phyloP scores from a whole-genome alignment of 495 filamentous ascomycete genomes.

The Podospora appendiculata region DNA sequence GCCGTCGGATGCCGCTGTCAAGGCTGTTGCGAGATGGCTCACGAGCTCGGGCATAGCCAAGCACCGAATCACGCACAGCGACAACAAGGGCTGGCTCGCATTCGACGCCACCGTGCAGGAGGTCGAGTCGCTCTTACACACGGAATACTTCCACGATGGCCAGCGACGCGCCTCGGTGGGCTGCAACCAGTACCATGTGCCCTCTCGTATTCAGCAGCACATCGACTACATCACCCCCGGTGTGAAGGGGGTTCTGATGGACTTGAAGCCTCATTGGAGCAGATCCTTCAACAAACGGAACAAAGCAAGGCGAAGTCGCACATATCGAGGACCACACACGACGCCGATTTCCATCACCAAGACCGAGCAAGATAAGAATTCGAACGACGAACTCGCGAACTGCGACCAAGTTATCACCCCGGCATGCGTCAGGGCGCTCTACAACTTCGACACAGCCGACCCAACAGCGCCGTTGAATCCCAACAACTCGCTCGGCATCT shows the following conservation, averaged over 20 bases:
- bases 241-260: not conserved
- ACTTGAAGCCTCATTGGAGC: not conserved
- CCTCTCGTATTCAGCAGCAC: constrained; percentile 38
- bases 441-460: not conserved
- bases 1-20: not conserved
- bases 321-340: not conserved
- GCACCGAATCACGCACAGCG: constrained; percentile 3
- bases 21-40: constrained; percentile 32
- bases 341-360: not conserved
- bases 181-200: constrained; percentile 38
- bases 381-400: not conserved
- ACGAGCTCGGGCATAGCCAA: constrained; percentile 38
- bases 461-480: not conserved
- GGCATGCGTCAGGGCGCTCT: not conserved
- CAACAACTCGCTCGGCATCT: constrained; percentile 19
- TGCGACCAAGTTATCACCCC: constrained; percentile 2
- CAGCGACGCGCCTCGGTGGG: constrained; percentile 9
- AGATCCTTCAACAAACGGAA: not conserved
- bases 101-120: constrained; percentile 49
- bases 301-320: not conserved
- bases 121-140: constrained; percentile 42
- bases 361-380: not conserved
- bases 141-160: constrained; percentile 45
- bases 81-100: constrained; percentile 26
- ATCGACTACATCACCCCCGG: constrained; percentile 48